Conservation (phyloP, 768 basidiomycete genomes). For the Trametes cubensis region DNA sequence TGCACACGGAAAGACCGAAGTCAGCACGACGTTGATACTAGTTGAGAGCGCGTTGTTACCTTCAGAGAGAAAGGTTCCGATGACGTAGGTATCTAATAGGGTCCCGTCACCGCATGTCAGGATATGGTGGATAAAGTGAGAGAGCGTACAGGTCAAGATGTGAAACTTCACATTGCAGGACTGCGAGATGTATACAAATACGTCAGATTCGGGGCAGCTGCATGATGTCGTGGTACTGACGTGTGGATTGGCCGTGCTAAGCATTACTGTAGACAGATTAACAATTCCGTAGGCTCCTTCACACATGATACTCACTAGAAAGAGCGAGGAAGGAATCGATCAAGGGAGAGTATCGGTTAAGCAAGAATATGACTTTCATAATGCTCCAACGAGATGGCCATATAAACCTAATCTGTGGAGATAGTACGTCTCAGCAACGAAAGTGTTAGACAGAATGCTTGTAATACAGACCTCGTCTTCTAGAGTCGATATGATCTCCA, state of each 20-base stretch:
- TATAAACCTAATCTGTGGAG: slow-evolving; percentile 1
- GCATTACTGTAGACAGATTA: neutral
- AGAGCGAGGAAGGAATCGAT: neutral
- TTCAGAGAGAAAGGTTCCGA: neutral
- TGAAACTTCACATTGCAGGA: neutral
- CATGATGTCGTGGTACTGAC: neutral
- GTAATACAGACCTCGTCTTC: neutral
- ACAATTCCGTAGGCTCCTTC: too few relatives aligned
- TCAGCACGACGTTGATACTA: neutral
- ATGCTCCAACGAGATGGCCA: too few relatives aligned
- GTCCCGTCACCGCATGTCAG: too few relatives aligned
- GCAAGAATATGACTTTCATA: neutral
- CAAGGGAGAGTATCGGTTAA: slow-evolving; percentile 16
- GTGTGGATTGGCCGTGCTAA: neutral
- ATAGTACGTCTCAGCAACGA: too few relatives aligned
- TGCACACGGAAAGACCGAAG: too few relatives aligned
- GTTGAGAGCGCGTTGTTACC: neutral
- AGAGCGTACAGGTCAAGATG: neutral
- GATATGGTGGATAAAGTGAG: neutral
- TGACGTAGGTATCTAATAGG: neutral
- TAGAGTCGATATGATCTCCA: neutral
- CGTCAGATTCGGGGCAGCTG: neutral
- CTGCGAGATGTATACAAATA: neutral
- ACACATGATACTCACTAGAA: neutral
- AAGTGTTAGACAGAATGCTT: neutral